Percentiles rank a stretch among this genome's conserved stretches.
Evolutionary conservation across 2,329 filamentous ascomycete genomes (phyloP).

Genomic region (Fusarium sp.): DNA sequence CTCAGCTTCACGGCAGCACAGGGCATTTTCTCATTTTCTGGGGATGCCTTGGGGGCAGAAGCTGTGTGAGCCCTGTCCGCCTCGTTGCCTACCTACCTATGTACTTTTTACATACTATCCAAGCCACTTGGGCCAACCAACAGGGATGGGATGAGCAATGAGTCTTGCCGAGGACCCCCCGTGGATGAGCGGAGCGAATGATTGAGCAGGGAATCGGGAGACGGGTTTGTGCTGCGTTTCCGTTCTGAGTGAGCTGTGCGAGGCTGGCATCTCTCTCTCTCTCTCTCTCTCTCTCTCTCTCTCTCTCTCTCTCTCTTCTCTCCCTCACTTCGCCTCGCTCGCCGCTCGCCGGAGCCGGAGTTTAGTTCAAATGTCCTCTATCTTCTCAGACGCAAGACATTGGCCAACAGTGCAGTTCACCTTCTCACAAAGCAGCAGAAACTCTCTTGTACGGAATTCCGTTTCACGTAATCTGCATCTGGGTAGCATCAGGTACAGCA

Average conservation of each 20-base stretch:
- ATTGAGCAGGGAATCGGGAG: constrained; percentile 1
- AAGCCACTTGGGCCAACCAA: constrained; percentile 31
- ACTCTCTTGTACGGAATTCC: background rate
- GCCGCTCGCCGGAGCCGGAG: too few species aligned
- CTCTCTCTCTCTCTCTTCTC: background rate
- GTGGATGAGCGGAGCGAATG: constrained; percentile 9
- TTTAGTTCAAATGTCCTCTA: background rate
- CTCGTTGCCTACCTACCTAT: constrained; percentile 41
- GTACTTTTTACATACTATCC: background rate
- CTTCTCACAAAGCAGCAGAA: background rate
- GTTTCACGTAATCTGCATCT: background rate
- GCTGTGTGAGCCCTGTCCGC: constrained; percentile 34
- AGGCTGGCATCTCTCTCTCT: constrained; percentile 13
- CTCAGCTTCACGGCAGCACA: constrained; percentile 16
- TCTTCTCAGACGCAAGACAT: background rate
- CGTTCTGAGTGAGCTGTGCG: constrained; percentile 38
- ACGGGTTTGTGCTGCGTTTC: constrained; percentile 24
- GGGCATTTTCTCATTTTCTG: constrained; percentile 22
- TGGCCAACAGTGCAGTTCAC: background rate
- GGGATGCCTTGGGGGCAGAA: constrained; percentile 12
- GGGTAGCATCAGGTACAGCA: background rate
- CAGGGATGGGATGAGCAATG: constrained; percentile 15
- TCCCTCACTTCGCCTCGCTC: background rate
- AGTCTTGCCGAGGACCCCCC: background rate
- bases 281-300: background rate